Evolutionary conservation across 805 yeast species (phyloP).

Genomic region (Huiozyma sinensis): DNA sequence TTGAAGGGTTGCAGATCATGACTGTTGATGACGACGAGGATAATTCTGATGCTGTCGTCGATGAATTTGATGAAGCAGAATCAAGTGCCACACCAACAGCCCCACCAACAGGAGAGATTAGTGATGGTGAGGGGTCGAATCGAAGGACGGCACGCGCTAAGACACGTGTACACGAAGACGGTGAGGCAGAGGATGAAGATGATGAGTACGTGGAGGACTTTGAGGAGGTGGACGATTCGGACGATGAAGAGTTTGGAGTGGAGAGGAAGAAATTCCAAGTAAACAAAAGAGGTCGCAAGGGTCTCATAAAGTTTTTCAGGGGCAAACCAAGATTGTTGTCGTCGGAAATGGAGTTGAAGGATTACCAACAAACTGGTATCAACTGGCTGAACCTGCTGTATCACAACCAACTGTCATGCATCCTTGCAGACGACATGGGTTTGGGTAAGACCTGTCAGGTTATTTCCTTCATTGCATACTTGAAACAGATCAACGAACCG

Average conservation of each 20-base stretch:
- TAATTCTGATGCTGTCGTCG: slow-evolving; percentile 21
- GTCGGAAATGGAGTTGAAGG: slow-evolving; percentile 57
- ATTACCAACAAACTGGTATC: slow-evolving; percentile 93
- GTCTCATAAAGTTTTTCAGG: slow-evolving; percentile 38
- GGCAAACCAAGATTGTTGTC: slow-evolving; percentile 64
- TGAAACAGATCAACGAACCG: slow-evolving; percentile 46
- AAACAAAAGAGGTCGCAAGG: slow-evolving; percentile 6
- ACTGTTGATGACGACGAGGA: slow-evolving; percentile 25
- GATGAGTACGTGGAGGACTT: slow-evolving; percentile 22
- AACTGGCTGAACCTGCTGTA: slow-evolving; percentile 86
- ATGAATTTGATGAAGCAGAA: slow-evolving; percentile 24
- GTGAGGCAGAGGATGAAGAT: slow-evolving; percentile 24
- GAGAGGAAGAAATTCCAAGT: slow-evolving; percentile 19
- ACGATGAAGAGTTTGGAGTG: slow-evolving; percentile 7
- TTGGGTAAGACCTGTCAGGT: slow-evolving; percentile 96
- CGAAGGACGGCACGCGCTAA: too few species aligned
- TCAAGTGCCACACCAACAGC: slow-evolving; percentile 14
- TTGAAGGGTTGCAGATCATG: slow-evolving; percentile 8
- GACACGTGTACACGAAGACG: slow-evolving; percentile 10
- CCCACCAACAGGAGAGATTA: neutral
- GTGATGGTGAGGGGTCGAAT: neutral
- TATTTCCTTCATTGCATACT: slow-evolving; percentile 78
- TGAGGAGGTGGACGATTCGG: slow-evolving; percentile 15
- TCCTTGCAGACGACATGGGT: slow-evolving; percentile 98
- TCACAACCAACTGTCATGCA: slow-evolving; percentile 72